These are phyloP conservation scores for Calonectria multiphialidica DNA, from an alignment of 2,329 filamentous ascomycete genomes.

Conservation along the genomic window DNA sequence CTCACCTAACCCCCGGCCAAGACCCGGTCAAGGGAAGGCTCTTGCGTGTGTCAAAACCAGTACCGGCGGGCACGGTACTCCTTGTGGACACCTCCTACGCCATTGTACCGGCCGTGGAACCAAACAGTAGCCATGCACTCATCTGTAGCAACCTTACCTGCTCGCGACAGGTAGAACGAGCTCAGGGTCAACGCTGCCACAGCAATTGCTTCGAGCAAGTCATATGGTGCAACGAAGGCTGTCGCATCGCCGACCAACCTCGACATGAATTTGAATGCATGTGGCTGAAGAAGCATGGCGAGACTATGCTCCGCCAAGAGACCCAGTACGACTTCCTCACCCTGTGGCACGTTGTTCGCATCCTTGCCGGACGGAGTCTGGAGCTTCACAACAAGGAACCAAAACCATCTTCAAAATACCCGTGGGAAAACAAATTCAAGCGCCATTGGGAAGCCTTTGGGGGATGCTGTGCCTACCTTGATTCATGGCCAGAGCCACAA, in stretches of 20 bases:
- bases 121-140: conserved; percentile 28
- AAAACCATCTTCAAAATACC: background rate
- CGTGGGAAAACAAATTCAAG: conserved; percentile 34
- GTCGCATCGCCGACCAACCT: conserved; percentile 31
- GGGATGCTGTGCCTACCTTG: conserved; percentile 43
- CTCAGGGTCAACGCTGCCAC: conserved; percentile 30
- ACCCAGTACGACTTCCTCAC: conserved; percentile 44
- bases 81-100: conserved; percentile 45
- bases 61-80: conserved; percentile 42
- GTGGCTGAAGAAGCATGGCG: conserved; percentile 39
- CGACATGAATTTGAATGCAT: conserved; percentile 44
- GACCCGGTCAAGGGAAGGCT: conserved; percentile 43
- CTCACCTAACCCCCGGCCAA: conserved; percentile 36
- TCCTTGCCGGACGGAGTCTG: conserved; percentile 40
- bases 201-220: conserved; percentile 38
- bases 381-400: conserved; percentile 26
- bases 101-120: conserved; percentile 40
- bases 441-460: conserved; percentile 43
- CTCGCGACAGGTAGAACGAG: conserved; percentile 32
- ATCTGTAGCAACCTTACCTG: conserved; percentile 45
- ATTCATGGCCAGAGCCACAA: conserved; percentile 44
- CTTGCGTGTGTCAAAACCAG: conserved; percentile 36
- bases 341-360: conserved; percentile 44
- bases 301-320: conserved; percentile 32
- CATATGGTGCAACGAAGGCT: conserved; percentile 42